Percentiles rank a stretch among this genome's conserved stretches.
These are phyloP conservation scores for Microcyclosporella mali DNA, from an alignment of 2,329 filamentous ascomycete species.

Conservation along the genomic window DNA sequence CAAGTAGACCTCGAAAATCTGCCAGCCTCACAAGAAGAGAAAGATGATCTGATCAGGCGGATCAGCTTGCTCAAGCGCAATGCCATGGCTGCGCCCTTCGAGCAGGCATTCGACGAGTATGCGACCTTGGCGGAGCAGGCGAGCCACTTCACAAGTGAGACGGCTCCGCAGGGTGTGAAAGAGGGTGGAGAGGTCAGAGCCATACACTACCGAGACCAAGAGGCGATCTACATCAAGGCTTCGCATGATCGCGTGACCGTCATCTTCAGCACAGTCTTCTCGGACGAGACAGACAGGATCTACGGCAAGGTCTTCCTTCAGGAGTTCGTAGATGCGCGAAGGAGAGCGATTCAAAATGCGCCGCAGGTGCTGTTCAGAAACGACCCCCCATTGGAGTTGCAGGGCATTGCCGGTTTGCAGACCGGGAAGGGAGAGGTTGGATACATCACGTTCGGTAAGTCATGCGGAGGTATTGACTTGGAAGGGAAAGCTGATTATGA, in stretches of 20 bases:
- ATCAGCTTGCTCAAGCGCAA: conserved; percentile 94
- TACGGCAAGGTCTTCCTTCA: conserved; percentile 98
- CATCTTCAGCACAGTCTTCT: conserved; percentile 97
- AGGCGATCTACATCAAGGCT: conserved; percentile 97
- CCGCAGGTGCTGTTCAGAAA: conserved; percentile 95
- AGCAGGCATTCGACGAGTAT: conserved; percentile 92
- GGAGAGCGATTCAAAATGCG: conserved; percentile 94
- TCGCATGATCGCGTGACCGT: conserved; percentile 96
- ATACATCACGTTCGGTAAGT: conserved; percentile 92
- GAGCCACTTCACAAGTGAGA: conserved; percentile 85
- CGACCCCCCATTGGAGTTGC: conserved; percentile 85
- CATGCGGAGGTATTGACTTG: background rate
- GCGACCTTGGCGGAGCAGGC: conserved; percentile 80
- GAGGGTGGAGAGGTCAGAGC: conserved; percentile 92
- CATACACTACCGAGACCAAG: conserved; percentile 97
- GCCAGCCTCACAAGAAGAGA: conserved; percentile 75
- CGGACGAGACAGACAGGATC: conserved; percentile 93
- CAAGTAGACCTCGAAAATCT: conserved; percentile 81
- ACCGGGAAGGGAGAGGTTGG: conserved; percentile 79
- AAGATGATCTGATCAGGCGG: conserved; percentile 78
- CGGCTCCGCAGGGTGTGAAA: conserved; percentile 79
- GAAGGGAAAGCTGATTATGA: conserved; percentile 2
- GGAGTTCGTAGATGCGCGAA: conserved; percentile 94
- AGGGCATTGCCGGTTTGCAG: conserved; percentile 76
- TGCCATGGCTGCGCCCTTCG: conserved; percentile 96